phyloP scores from a whole-genome alignment of 192 early-diverging fungal species.

The Rhizophagus clarus region DNA sequence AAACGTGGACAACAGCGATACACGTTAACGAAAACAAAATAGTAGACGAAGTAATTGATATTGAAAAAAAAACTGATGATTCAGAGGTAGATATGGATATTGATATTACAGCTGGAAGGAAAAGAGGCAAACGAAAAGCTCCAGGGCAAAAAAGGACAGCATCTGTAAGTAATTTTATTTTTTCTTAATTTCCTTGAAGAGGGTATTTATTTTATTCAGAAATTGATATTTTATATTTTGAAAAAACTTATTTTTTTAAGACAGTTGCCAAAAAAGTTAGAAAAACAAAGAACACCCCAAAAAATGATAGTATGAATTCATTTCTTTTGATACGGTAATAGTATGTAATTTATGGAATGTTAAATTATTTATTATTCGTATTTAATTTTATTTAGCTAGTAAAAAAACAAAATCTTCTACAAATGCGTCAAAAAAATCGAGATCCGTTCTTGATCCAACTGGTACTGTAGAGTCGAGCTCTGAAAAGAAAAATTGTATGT shows the following conservation, averaged over 20 bases:
- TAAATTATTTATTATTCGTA: not conserved
- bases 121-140: not conserved
- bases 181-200: too few relatives aligned
- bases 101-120: not conserved
- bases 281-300: not conserved
- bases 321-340: not conserved
- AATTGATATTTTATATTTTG: not conserved
- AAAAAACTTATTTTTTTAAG: not conserved
- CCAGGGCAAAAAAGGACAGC: not conserved
- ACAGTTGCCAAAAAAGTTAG: not conserved
- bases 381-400: not conserved
- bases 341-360: not conserved
- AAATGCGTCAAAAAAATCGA: slow-evolving; percentile 15
- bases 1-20: not conserved
- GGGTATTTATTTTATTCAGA: not conserved
- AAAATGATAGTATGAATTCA: not conserved
- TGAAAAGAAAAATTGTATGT: slow-evolving; percentile 57
- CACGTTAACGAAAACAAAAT: not conserved
- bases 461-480: not conserved
- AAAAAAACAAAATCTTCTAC: not conserved
- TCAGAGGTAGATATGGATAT: not conserved
- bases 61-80: slow-evolving; percentile 9
- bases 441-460: not conserved
- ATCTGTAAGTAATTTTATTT: not conserved
- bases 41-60: not conserved